Percentiles rank a stretch among this genome's conserved stretches.
Conservation (phyloP, 371 early-diverging fungal genomes). For the Mortierella sp. region DNA sequence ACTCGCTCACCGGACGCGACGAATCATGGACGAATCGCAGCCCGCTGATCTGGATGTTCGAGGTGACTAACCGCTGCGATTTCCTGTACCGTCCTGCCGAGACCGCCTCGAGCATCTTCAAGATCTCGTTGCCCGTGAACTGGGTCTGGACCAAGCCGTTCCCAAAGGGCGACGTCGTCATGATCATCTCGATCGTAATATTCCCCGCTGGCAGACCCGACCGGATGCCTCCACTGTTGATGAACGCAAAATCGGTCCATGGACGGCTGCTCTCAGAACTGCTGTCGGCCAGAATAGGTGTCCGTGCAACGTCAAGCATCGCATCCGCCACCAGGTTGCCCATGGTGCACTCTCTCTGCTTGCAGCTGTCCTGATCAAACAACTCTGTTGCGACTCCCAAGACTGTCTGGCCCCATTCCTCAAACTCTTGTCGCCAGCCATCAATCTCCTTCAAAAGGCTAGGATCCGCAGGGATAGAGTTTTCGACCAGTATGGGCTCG, state of each 20-base stretch:
- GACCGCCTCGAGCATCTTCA: slow-evolving; percentile 61
- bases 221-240: slow-evolving; percentile 75
- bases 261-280: slow-evolving; percentile 7
- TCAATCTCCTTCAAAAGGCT: slow-evolving; percentile 53
- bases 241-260: slow-evolving; percentile 59
- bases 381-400: slow-evolving; percentile 59
- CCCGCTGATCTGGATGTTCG: slow-evolving; percentile 59
- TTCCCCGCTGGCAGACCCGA: slow-evolving; percentile 62
- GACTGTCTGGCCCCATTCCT: slow-evolving; percentile 58
- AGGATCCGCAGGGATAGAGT: slow-evolving; percentile 61
- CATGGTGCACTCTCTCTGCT: slow-evolving; percentile 63
- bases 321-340: slow-evolving; percentile 71
- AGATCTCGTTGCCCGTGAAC: slow-evolving; percentile 62
- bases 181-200: slow-evolving; percentile 64
- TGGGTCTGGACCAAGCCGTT: slow-evolving; percentile 61
- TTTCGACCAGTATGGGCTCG: slow-evolving; percentile 67
- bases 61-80: slow-evolving; percentile 50
- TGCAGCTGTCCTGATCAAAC: slow-evolving; percentile 59
- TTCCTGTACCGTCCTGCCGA: slow-evolving; percentile 32
- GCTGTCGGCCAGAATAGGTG: slow-evolving; percentile 13
- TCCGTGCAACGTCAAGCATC: slow-evolving; percentile 58
- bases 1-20: slow-evolving; percentile 15
- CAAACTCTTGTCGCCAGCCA: slow-evolving; percentile 65
- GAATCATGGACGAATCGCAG: slow-evolving; percentile 41
- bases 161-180: slow-evolving; percentile 71